These are phyloP conservation scores for Blastobotrys proliferans DNA, from an alignment of 1,139 yeast species.

Conservation along the genomic window DNA sequence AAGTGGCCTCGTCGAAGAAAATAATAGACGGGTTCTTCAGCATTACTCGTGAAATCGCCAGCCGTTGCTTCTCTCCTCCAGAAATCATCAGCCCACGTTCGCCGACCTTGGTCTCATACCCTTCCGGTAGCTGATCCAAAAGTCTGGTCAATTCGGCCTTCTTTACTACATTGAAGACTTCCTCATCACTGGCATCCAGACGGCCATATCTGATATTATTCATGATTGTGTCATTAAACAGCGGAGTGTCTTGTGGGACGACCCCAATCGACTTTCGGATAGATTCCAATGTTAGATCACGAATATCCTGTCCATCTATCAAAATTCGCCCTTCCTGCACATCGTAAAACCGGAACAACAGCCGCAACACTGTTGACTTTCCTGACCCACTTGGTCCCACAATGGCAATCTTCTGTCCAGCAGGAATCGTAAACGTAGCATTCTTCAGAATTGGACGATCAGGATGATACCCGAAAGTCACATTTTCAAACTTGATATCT, in stretches of 20 bases:
- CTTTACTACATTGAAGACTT: conserved; percentile 58
- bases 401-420: conserved; percentile 85
- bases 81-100: conserved; percentile 98
- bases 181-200: conserved; percentile 66
- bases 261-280: conserved; percentile 76
- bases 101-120: conserved; percentile 85
- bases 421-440: conserved; percentile 81
- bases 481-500: conserved; percentile 84
- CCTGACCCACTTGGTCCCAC: conserved; percentile 98
- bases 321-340: conserved; percentile 70
- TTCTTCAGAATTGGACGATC: conserved; percentile 80
- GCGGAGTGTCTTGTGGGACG: conserved; percentile 97
- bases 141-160: conserved; percentile 67
- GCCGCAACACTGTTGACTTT: conserved; percentile 79
- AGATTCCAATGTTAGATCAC: conserved; percentile 69
- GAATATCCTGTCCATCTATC: conserved; percentile 87
- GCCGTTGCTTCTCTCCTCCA: conserved; percentile 96
- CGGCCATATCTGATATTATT: conserved; percentile 89
- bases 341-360: conserved; percentile 88
- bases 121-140: conserved; percentile 73
- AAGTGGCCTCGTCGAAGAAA: conserved; percentile 95
- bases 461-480: conserved; percentile 86
- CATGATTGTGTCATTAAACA: conserved; percentile 83
- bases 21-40: conserved; percentile 84
- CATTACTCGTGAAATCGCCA: conserved; percentile 86